Evolutionary conservation across 495 filamentous ascomycete genomes (phyloP), one percentile per base, ranked within the genome.

Genomic region (Pseudevernia furfuracea): DNA sequence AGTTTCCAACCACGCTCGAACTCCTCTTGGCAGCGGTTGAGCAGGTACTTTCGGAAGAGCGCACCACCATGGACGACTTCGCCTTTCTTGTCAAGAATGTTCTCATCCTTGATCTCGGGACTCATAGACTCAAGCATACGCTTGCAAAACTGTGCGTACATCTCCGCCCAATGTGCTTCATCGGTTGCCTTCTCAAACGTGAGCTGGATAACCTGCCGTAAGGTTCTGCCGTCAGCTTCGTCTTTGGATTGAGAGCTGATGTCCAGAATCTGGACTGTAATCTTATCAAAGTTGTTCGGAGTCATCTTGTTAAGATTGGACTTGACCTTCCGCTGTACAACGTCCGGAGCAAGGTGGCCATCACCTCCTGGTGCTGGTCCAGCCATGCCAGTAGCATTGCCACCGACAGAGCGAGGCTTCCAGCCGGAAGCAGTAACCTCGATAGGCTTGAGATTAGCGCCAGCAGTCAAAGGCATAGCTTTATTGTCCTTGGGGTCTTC

Each of bases 301-400:
- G 94, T 97, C 95, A 99, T 97, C 87, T 97, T 97, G 84, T 99
- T 97, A 69, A 99, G 79, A 57, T 89, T 89, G 61, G 91, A 89
- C 85, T 99, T 99, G 72, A 97, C 95, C 85, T 97, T 99, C 67
- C 94, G 87, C 77, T 99, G 94, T 68, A 99, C 94, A 77, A 94
- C 85, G 66, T 92, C 91, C 23, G 94, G 95, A 64, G 93, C 80
- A 79, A 99, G 79, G 69, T 89, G 82, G 52, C 80, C 82, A 60
- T 76, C 75, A 61, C 77, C 81, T 67, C 78, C 78, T 62, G 84
- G 82, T 66, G 83, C 78, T 41, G 82, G 82, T 56, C 80, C 82
- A 60, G 81, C 72, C 61, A 76, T 75, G 32, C 72, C 67, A 37
- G 75, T 74, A 49, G 74, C 61, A 69, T 76, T 72, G 61, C 75